Conservation (phyloP, 306 rosid genomes). For the Abrus pulchellus region DNA sequence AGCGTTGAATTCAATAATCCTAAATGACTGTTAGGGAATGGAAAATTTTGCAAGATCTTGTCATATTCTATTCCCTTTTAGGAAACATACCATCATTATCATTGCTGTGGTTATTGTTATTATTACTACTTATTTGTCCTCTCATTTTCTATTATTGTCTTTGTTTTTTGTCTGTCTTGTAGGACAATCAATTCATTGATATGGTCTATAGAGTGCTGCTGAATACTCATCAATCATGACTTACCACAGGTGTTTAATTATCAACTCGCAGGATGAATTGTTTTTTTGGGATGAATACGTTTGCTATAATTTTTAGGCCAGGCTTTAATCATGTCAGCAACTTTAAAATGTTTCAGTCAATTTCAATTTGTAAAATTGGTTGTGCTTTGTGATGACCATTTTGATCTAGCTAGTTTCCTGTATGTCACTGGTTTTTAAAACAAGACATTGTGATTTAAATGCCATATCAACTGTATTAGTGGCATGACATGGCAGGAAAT, state of each 20-base stretch:
- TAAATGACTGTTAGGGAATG: neutral
- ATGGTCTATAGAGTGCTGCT: conserved; percentile 61
- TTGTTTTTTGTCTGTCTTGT: conserved; percentile 23
- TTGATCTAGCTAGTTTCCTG: conserved; percentile 51
- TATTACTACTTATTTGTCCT: neutral
- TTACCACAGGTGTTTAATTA: conserved; percentile 40
- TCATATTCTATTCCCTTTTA: conserved; percentile 1
- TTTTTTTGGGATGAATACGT: conserved; percentile 49
- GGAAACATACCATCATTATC: too few relatives aligned
- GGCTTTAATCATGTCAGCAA: conserved; percentile 50
- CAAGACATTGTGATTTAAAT: conserved; percentile 36
- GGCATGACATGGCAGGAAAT: conserved; percentile 51
- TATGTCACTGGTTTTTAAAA: conserved; percentile 26
- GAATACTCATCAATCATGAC: conserved; percentile 63
- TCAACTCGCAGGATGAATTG: conserved; percentile 45
- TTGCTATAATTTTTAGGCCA: conserved; percentile 48
- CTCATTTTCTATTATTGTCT: conserved; percentile 9
- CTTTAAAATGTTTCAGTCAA: conserved; percentile 48
- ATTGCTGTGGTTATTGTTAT: neutral
- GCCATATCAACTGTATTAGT: conserved; percentile 30
- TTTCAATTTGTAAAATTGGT: conserved; percentile 46
- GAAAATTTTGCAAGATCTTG: conserved; percentile 18
- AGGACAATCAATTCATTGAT: conserved; percentile 76
- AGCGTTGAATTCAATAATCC: neutral
- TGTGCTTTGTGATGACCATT: conserved; percentile 49